Base-by-base conservation (phyloP, 345 rosid genomes). In the Cochlearia excelsa region DNA sequence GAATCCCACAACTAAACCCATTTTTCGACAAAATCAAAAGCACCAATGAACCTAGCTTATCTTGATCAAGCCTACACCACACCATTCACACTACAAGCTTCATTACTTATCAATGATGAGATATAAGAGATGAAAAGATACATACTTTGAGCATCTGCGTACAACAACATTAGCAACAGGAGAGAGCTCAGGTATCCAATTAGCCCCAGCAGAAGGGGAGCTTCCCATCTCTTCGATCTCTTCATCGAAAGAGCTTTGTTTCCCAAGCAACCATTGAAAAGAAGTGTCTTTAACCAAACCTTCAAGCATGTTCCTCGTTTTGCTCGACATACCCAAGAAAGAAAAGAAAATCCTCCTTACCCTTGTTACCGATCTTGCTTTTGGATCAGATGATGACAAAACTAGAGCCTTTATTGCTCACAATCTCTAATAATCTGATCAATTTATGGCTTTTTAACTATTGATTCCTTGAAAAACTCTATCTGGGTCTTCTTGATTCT, bases 91-190 rank as follows among this genome's bases (percentile, higher is more conserved):
- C 29, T 29, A 29, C 47, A 30, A 16, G 28, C 4, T 23, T 42
- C 31, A 16, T 4, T 6, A 45, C 33, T 46, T 8, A 46, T 28
- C 2, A 2, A 46, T 44, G 30, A 46, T 44, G 30, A 28, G 31
- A 34, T 37, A 9, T 5, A 8, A 65, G 27, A 6, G 51, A 56
- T 26, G 50, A 39, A 40, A 0, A 33, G 23, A 0, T n/a, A 73
- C 97, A 79, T 84, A 93, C 99, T 89, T 85, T 30, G 92, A 87
- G 74, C 97, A 93, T 72, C 90, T 82, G 44, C 92, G 94, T 41
- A 90, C 94, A 60, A 93, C 74, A 6, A 87, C 65, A 72, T 93
- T 89, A 4, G 99, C 91, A 5, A 82, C 39, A 1, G 97, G 86
- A 66, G 99, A 89, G 47, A 93, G 90, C 80, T 85, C 97, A 6